Base-by-base conservation (phyloP, 176 grass and related monocot species). In the Oryza coarctata region DNA sequence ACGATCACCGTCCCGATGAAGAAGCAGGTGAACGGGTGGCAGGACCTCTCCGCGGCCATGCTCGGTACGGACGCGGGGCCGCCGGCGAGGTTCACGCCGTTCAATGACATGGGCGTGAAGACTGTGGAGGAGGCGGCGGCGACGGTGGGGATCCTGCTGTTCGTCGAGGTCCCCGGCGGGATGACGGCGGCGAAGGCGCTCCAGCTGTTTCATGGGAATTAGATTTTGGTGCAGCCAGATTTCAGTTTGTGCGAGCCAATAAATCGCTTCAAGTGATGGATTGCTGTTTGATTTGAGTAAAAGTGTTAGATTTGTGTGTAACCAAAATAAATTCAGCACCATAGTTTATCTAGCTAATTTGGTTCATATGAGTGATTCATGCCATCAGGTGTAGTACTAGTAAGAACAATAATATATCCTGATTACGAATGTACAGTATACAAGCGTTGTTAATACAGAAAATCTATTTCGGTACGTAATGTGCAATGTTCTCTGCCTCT, bases 21-120 rank as follows among this genome's bases (percentile, higher is more conserved):
- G 47, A 15, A 12, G 20, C 77, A 81, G 84, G 76, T 80, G 57
- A 80, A 80, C 44, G 76, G 84, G 60, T 86, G 84, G 77, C 6
- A 74, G 70, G 20, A 74, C 69, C 61, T 82, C 20, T 87, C 85
- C 22, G 11, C 0, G 0, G 78, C 78, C 36, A 11, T 73, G 69
- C 80, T 82, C 10, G 11, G 0, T 34, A 26, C 34, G 17, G 65
- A 36, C 36, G 47, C 9, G 9, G 22, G 1, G 47, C 11, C 38
- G 38, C 38, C 38, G 38, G 12, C 47, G 17, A 50, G 5, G 12
- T 13, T 14, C 18, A 8, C 38, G 9, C 38, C 38, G 49, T 22
- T 14, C 18, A 60, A 23, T 6, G 3, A 23, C 47, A 81, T 61
- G 76, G 68, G 7, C 1, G n/a, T 9, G 55, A 25, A 23, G 41